A percentile compares a stretch with the other conserved stretches of the same genome.
Conservation (phyloP, 192 early-diverging fungal species). For the Dispira simplex region DNA sequence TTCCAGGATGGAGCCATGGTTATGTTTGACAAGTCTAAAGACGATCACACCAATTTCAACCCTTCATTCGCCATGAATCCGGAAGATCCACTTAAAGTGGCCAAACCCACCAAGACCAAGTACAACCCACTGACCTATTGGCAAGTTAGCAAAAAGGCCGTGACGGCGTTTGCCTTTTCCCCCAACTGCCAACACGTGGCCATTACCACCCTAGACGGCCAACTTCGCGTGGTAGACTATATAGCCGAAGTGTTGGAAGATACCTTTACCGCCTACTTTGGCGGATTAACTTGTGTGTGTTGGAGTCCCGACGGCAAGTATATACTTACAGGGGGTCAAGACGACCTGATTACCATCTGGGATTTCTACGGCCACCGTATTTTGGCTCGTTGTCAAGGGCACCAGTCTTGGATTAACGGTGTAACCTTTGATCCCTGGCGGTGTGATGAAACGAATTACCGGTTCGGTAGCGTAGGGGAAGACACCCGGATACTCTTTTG, state of each 20-base stretch:
- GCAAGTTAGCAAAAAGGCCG: slow-evolving; percentile 47
- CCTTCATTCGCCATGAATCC: slow-evolving; percentile 13
- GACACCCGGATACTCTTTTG: slow-evolving; percentile 77
- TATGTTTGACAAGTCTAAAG: slow-evolving; percentile 73
- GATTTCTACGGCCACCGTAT: slow-evolving; percentile 58
- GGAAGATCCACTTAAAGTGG: slow-evolving; percentile 12
- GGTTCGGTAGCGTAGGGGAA: slow-evolving; percentile 83
- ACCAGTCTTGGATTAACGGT: slow-evolving; percentile 75
- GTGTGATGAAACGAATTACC: slow-evolving; percentile 62
- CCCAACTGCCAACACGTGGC: slow-evolving; percentile 73
- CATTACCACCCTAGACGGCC: slow-evolving; percentile 61
- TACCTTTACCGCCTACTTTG: slow-evolving; percentile 71
- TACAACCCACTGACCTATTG: slow-evolving; percentile 73
- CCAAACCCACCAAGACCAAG: slow-evolving; percentile 43
- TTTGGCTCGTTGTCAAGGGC: slow-evolving; percentile 80
- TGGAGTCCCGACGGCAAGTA: slow-evolving; percentile 89
- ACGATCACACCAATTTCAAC: slow-evolving; percentile 40
- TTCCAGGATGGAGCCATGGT: slow-evolving; percentile 73
- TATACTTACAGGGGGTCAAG: slow-evolving; percentile 75
- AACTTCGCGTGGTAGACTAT: slow-evolving; percentile 63
- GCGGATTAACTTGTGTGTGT: slow-evolving; percentile 65
- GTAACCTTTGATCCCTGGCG: slow-evolving; percentile 74
- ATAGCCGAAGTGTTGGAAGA: slow-evolving; percentile 49
- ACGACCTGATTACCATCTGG: slow-evolving; percentile 86
- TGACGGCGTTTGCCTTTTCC: slow-evolving; percentile 70